Evolutionary conservation across 352 stramenopile species (phyloP), one percentile per base, ranked within the genome.

Genomic region (Hyaloperonospora arabidopsidis): DNA sequence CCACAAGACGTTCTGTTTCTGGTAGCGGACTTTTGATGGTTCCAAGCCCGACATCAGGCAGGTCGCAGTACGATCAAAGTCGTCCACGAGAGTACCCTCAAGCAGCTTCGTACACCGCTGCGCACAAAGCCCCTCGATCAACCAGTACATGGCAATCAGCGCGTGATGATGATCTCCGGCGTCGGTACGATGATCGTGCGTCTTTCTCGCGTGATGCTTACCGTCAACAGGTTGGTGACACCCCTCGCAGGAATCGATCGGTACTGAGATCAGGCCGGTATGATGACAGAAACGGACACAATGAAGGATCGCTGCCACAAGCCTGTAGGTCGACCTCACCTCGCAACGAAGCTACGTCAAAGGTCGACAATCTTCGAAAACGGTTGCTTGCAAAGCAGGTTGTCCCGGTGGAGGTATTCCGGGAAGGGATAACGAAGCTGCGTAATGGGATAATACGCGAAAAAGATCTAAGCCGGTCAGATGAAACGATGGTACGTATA

Each of bases 391-490:
- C 53, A 17, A 63, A 48, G 63, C 57, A 58, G 39, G 59, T 70
- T 21, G 41, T 67, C 19, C 63, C 63, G n/a, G 49, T 70, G 19
- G 49, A 70, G 5, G 53, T 36, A 25, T 70, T 67, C 11, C 53
- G 58, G n/a, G 49, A 64, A 23, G 63, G 67, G 50, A 64, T 64
- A 40, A 36, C 46, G 10, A 63, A 67, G 43, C 54, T 70, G 18
- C 55, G 40, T n/a, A 46, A 67, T 7, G 58, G 63, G 1, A 22
- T 59, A 6, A 60, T 70, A 22, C 23, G 28, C 13, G 53, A 70
- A 54, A 58, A 70, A 15, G 58, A 63, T 40, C 34, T 70, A 8
- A 64, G 67, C 15, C 49, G 49, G 12, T 45, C 58, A 25, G 29
- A 53, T 49, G 63, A 70, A 39, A 45, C 58, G 2, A 64, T 64